phyloP scores from a whole-genome alignment of 2,329 filamentous ascomycete genomes.

The Aurifilum marmelostoma region DNA sequence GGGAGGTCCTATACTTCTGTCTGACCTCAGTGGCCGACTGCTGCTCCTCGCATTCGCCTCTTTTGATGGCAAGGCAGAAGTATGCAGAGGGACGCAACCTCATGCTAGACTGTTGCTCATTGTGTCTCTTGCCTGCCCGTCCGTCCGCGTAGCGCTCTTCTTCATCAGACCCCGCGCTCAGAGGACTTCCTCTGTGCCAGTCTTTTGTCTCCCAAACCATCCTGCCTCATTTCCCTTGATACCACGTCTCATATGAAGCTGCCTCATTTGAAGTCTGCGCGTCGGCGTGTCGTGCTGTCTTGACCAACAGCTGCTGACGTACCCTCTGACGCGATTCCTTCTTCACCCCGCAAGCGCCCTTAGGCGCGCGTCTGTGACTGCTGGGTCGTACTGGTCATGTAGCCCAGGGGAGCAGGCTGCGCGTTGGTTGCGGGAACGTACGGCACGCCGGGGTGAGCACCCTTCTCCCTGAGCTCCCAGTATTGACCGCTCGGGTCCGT shows the following conservation, averaged over 20 bases:
- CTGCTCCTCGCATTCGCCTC: neutral
- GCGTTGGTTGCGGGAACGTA: conserved; percentile 12
- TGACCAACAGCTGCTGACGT: no score
- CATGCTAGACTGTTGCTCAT: neutral
- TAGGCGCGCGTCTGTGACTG: neutral
- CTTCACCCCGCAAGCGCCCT: neutral
- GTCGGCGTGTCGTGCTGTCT: neutral
- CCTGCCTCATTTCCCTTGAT: neutral
- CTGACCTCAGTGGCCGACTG: neutral
- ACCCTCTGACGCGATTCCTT: neutral
- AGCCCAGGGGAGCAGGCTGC: conserved; percentile 2
- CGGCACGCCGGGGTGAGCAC: neutral
- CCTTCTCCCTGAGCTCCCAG: conserved; percentile 44
- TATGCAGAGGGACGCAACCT: neutral
- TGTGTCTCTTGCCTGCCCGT: neutral
- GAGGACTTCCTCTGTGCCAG: neutral
- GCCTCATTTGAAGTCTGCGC: neutral
- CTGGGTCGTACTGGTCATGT: neutral
- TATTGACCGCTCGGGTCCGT: conserved; percentile 42
- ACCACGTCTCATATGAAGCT: neutral
- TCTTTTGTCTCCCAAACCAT: neutral
- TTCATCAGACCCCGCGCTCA: neutral
- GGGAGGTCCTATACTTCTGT: neutral
- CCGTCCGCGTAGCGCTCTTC: neutral
- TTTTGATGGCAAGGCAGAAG: neutral